A percentile compares a stretch with the other conserved stretches of the same genome.
phyloP scores from a whole-genome alignment of 2,329 filamentous ascomycete genomes.

The Dendrostoma leiphaemia region DNA sequence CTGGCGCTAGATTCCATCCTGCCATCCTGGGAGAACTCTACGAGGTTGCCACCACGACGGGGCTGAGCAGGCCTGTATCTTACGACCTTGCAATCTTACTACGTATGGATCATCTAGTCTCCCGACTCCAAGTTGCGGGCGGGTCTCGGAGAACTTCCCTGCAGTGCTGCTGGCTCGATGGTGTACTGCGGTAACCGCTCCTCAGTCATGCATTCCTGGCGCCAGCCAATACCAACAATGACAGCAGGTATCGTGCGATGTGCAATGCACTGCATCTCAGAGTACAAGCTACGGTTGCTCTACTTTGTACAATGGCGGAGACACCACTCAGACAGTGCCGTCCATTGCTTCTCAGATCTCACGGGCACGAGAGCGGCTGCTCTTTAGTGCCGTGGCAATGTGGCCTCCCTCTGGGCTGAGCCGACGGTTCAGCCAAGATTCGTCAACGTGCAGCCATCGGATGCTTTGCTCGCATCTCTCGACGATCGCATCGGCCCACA shows the following conservation, averaged over 20 bases:
- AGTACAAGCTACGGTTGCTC: not conserved
- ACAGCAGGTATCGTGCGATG: not conserved
- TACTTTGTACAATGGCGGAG: conserved; percentile 1
- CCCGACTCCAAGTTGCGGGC: conserved; percentile 8
- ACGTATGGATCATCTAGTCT: conserved; percentile 2
- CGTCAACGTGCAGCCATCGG: conserved; percentile 7
- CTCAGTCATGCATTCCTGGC: not conserved
- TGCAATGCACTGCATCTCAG: not conserved
- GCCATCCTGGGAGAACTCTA: conserved; percentile 1
- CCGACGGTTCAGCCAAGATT: not conserved
- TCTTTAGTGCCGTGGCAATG: not conserved
- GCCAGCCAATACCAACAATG: conserved; percentile 1
- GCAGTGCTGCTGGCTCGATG: conserved; percentile 4
- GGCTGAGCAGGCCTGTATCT: conserved; percentile 15
- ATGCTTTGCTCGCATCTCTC: not conserved
- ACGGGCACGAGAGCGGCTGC: not conserved
- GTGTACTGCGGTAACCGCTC: conserved; percentile 7
- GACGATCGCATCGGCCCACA: conserved; percentile 13
- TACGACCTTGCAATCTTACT: conserved; percentile 16
- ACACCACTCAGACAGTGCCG: conserved; percentile 8
- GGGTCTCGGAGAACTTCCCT: conserved; percentile 10
- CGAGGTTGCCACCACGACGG: conserved; percentile 10
- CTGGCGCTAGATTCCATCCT: conserved; percentile 1
- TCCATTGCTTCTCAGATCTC: too few species aligned
- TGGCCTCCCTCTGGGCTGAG: not conserved